Base-by-base conservation (phyloP, 176 grass and related monocot genomes). In the Oryza rufipogon region DNA sequence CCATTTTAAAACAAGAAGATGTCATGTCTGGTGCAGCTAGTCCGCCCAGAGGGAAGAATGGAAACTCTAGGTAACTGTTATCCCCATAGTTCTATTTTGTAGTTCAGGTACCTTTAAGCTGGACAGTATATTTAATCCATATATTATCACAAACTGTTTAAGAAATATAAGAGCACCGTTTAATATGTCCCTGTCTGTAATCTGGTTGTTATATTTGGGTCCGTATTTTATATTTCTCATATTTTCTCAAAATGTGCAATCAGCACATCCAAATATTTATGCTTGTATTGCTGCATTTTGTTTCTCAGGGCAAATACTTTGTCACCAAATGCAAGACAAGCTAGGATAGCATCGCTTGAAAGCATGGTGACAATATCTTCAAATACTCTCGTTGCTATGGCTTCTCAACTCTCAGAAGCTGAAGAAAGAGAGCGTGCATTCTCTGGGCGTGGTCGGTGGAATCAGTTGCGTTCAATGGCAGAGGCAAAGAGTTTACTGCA, bases 301-400 rank as follows among this genome's bases (percentile, higher is more conserved):
- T 73, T 66, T 85, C 39, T 58, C 78, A 99, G 97, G 88, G 17
- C 88, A 84, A 92, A 83, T 64, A 91, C 72, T 68, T 89, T 99
- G 86, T 92, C 96, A 76, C 91, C 91, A 67, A 92, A 90, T 80
- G 97, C 93, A 74, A 93, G 93, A 70, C 86, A 87, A 89, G 84
- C 97, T 66, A 92, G 97, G 82, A 96, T 94, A 82, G 74, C 91
- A 81, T 91, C 97, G 74, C 88, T 99, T 78, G 97, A 99, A 78
- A 99, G 90, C 83, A 99, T 99, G 97, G 90, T 99, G 73, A 93
- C 87, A 84, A 96, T 99, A 26, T 99, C 93, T 28, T 99, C 97
- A 47, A 96, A 92, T 80, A 94, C 86, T 46, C 88, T 99, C 79
- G 97, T 96, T 25, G 91, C 93, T 66, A 99, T 99, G 93, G 97